These are phyloP conservation scores for Ilyonectria sp. DNA, from an alignment of 2,329 filamentous ascomycete species.

Conservation along the genomic window DNA sequence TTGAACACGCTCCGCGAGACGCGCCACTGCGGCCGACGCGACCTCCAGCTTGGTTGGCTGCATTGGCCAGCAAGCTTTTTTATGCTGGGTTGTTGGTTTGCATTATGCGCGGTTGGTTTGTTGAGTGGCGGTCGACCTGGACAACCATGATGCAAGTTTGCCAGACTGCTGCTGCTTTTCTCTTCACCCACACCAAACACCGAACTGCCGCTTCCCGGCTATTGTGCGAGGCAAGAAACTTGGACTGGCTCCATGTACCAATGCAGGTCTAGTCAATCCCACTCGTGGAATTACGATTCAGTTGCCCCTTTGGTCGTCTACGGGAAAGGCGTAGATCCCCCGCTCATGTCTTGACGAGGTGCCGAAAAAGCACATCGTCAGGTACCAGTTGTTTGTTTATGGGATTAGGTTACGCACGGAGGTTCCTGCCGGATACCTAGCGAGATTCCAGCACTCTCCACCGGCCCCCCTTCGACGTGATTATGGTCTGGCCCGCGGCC, in stretches of 20 bases:
- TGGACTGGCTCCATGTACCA: constrained; percentile 5
- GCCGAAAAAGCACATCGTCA: constrained; percentile 21
- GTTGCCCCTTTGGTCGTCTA: constrained; percentile 3
- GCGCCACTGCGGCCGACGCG: constrained; percentile 34
- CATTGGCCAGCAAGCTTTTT: background rate
- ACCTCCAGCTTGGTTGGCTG: constrained; percentile 17
- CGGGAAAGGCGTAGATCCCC: constrained; percentile 33
- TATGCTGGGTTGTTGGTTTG: constrained; percentile 9
- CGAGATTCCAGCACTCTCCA: constrained; percentile 43
- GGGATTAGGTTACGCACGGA: constrained; percentile 29
- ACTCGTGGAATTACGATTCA: constrained; percentile 1
- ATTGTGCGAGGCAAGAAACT: constrained; percentile 10
- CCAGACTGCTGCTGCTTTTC: background rate
- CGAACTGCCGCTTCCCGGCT: constrained; percentile 21
- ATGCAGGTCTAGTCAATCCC: constrained; percentile 1
- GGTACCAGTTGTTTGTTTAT: constrained; percentile 33
- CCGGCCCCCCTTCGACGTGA: constrained; percentile 32
- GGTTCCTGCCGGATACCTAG: constrained; percentile 24
- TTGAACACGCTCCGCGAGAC: constrained; percentile 41
- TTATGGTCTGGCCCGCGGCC: constrained; percentile 43
- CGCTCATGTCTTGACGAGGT: constrained; percentile 24
- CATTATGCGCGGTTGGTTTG: constrained; percentile 12
- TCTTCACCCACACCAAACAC: background rate
- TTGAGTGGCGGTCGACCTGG: constrained; percentile 12
- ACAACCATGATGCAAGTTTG: constrained; percentile 18